Evolutionary conservation across 495 filamentous ascomycete species (phyloP).

Genomic region (Neurospora tetrasperma): DNA sequence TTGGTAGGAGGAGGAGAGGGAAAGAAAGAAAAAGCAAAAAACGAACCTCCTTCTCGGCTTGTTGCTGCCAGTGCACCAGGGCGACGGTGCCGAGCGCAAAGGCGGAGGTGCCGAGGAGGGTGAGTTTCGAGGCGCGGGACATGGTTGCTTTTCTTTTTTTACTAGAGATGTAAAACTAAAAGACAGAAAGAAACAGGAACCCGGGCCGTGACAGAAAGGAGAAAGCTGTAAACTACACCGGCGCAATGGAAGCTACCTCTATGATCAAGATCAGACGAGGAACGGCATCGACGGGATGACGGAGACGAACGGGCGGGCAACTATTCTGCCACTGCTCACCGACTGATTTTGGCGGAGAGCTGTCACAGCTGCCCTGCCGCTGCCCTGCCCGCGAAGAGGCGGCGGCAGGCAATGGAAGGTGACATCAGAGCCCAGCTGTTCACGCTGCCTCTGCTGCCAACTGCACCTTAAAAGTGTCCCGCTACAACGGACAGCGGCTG

Average conservation of each 20-base stretch:
- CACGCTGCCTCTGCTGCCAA: background rate
- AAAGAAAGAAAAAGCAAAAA: background rate
- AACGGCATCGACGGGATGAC: background rate
- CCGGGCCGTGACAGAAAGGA: background rate
- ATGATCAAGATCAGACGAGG: background rate
- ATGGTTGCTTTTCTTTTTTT: slow-evolving; percentile 34
- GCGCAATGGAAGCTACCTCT: background rate
- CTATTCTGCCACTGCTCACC: slow-evolving; percentile 9
- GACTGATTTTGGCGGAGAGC: background rate
- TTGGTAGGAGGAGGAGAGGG: no score
- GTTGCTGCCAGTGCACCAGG: slow-evolving; percentile 84
- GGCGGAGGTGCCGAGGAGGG: slow-evolving; percentile 64
- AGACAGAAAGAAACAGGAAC: no score
- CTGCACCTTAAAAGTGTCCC: background rate
- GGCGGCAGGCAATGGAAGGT: background rate
- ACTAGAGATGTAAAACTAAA: no score
- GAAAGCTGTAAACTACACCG: background rate
- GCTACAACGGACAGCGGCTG: background rate
- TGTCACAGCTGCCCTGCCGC: no score
- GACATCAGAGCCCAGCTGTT: background rate
- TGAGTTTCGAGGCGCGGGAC: slow-evolving; percentile 84
- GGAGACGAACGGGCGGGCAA: background rate
- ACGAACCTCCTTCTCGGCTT: slow-evolving; percentile 73
- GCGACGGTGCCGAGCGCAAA: slow-evolving; percentile 66
- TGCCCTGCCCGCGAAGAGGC: no score